Conservation (phyloP, 352 stramenopile genomes). For the Globisporangium yorkense region DNA sequence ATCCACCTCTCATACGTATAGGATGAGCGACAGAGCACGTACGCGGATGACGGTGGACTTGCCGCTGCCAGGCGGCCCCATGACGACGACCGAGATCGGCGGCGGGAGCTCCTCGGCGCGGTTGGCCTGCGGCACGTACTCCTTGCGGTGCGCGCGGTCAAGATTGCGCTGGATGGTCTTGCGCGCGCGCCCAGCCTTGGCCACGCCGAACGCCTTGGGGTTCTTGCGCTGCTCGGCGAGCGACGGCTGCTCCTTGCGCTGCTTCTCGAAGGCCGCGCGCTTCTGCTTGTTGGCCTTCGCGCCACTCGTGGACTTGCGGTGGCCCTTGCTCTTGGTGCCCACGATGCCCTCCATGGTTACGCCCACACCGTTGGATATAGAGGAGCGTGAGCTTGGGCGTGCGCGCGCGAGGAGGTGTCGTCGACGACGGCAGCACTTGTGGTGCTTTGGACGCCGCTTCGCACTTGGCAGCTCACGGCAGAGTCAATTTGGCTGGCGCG, state of each 20-base stretch:
- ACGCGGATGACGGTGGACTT: conserved; percentile 98
- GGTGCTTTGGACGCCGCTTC: conserved; percentile 1
- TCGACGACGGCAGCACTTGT: too few species aligned
- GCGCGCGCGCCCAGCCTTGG: conserved; percentile 94
- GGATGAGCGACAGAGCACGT: conserved; percentile 7
- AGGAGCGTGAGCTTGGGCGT: too few species aligned
- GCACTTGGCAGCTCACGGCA: background rate
- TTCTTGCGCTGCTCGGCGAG: conserved; percentile 94
- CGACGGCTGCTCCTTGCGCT: conserved; percentile 74
- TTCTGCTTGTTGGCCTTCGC: conserved; percentile 96
- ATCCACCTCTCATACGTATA: conserved; percentile 1
- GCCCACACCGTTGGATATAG: too few species aligned
- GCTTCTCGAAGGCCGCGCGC: conserved; percentile 85
- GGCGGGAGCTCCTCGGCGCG: conserved; percentile 85
- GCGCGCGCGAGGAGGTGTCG: too few species aligned
- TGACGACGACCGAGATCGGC: conserved; percentile 96
- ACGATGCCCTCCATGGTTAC: conserved; percentile 19
- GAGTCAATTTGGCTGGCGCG: conserved; percentile 1
- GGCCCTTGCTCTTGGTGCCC: conserved; percentile 45
- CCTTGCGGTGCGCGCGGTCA: conserved; percentile 96
- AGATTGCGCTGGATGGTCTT: conserved; percentile 97
- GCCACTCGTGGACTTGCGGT: conserved; percentile 82
- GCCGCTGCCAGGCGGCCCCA: conserved; percentile 94
- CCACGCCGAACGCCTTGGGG: conserved; percentile 94
- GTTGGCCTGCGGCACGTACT: conserved; percentile 92